Base-by-base conservation (phyloP, 148 eudicot species). In the Mesembryanthemum crystallinum region DNA sequence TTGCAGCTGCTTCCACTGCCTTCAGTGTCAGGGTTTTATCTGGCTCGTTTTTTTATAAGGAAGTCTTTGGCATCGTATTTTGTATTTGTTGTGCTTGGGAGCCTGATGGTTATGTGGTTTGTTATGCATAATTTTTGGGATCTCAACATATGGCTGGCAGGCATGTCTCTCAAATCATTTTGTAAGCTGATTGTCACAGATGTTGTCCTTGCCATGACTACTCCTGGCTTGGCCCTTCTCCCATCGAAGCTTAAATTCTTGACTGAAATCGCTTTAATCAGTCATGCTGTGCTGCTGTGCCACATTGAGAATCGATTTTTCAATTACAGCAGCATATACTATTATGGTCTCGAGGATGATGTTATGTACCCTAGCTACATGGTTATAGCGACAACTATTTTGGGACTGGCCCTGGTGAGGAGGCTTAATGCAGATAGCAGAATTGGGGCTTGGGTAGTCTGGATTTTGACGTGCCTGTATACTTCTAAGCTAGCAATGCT, bases 361-460 rank as follows among this genome's bases (percentile, higher is more conserved):
- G 97, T 94, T 32, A 94, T 94, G 91, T 94, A 94, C 76, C 98
- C 98, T 14, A 92, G 97, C 77, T 94, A 92, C 83, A 94, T 92
- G 96, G 91, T 94, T 73, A 83, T 84, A 69, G 71, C 85, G 88
- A 90, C 98, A 67, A 94, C 97, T 64, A 85, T 87, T 81, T 77
- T 88, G 82, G 98, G 98, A 61, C 74, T 94, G 83, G 97, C 88
- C 83, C 80, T 94, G 79, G 93, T 88, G 71, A 89, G 93, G 83
- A 90, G 90, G 79, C 98, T 94, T 72, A 72, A 77, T 73, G 87
- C 82, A 32, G 97, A 94, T 77, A 76, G 77, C 29, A 88, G 93
- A 79, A 87, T 94, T 82, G 97, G 98, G 68, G 77, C 89, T 47
- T 89, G 89, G 82, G 88, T 92, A 59, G 92, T 86, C 61, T 94